Base-by-base conservation (phyloP, 306 rosid genomes). In the Prunus padus region DNA sequence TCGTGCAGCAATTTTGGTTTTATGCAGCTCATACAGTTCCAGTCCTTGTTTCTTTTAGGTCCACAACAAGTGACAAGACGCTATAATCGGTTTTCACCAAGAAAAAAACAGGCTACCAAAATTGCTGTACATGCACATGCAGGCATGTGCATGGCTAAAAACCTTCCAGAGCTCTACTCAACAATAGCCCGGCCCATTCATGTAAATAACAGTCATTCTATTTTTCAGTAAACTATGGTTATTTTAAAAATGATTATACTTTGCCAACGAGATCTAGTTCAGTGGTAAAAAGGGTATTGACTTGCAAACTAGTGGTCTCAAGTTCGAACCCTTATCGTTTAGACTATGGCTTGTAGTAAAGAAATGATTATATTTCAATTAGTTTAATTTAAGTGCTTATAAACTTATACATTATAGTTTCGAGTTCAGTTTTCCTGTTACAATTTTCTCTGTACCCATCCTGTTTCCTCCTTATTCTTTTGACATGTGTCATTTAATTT, bases 1-100 rank as follows among this genome's bases (percentile, higher is more conserved):
- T 64, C 26, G 45, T 64, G n/a, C 47, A 33, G 14, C 47, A 64
- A 33, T 64, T 64, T 64, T 64, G 68, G 47, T 64, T 33, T 14
- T 64, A 33, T 64, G 14, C 23, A 64, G 8, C 68, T 33, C 69
- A 9, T 33, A 64, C 49, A 4, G 49, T 18, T 64, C 15, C 25
- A 15, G 2, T 3, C 22, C 50, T 54, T 33, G 64, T 33, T 71
- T 52, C 4, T 8, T 31, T 25, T 15, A 37, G 23, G 40, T 69
- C 67, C 42, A 72, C n/a, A 16, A 72, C n/a, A 16, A 56, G 40
- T 40, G 30, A 22, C 37, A 42, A 69, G 61, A 62, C 67, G 1
- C 2, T 23, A 37, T 6, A 37, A 37, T 37, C 12, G 16, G 31
- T 23, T 59, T 25, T 59, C 65, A 59, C 14, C 37, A 5, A 69